These are phyloP conservation scores for Backusella tarrabulga DNA, from an alignment of 192 early-diverging fungal species.

Conservation along the genomic window DNA sequence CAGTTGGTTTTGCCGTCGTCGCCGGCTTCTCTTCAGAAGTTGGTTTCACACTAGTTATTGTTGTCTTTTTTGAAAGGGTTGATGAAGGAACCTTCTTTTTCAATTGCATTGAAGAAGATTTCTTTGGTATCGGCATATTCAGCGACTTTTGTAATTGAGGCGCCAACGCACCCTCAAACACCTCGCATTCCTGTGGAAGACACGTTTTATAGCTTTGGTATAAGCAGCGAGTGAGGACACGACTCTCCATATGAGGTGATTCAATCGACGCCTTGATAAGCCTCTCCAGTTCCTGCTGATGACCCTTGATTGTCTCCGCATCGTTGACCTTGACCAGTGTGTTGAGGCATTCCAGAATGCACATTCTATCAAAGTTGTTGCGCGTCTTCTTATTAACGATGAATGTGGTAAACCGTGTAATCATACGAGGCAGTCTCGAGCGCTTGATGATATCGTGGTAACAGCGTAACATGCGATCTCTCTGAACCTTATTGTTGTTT, in stretches of 20 bases:
- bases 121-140: neutral
- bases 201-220: neutral
- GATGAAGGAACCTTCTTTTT: neutral
- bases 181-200: neutral
- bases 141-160: neutral
- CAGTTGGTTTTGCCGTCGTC: neutral
- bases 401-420: neutral
- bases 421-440: neutral
- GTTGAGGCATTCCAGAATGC: neutral
- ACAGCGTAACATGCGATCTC: neutral
- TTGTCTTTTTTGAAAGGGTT: neutral
- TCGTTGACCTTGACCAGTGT: neutral
- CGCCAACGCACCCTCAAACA: neutral
- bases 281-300: neutral
- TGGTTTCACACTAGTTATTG: neutral
- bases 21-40: neutral
- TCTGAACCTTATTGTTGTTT: neutral
- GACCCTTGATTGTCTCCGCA: neutral
- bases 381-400: neutral
- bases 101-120: neutral
- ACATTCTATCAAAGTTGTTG: neutral
- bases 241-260: neutral
- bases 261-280: neutral
- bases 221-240: neutral
- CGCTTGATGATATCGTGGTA: neutral